These are phyloP conservation scores for Aspergillus brasiliensis DNA, from an alignment of 2,329 filamentous ascomycete genomes.

Conservation along the genomic window DNA sequence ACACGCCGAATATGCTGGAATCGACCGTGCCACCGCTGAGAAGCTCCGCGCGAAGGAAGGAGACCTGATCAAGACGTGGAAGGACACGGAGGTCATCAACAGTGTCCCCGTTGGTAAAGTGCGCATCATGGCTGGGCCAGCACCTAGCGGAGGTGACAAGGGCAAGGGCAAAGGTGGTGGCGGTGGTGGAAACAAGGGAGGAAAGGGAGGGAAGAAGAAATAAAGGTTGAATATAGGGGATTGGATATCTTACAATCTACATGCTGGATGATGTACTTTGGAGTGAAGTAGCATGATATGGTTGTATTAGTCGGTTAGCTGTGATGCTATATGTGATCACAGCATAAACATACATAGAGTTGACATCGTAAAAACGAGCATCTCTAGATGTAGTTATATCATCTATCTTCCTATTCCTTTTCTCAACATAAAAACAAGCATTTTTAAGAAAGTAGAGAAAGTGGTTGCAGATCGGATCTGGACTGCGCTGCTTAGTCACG, in stretches of 20 bases:
- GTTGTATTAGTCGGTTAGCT: neutral
- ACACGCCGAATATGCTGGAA: constrained; percentile 59
- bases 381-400: no score
- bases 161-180: constrained; percentile 44
- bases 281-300: neutral
- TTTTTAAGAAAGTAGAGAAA: neutral
- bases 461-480: neutral
- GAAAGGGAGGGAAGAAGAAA: constrained; percentile 46
- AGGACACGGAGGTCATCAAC: constrained; percentile 79
- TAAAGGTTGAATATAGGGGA: constrained; percentile 19
- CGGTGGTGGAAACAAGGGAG: constrained; percentile 31
- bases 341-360: no score
- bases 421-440: no score
- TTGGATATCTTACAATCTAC: neutral
- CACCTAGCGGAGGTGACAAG: constrained; percentile 45
- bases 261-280: neutral
- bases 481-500: constrained; percentile 19
- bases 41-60: constrained; percentile 82
- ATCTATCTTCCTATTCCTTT: no score
- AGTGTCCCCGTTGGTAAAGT: constrained; percentile 78
- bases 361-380: no score
- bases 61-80: constrained; percentile 79
- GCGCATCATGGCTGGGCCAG: constrained; percentile 73
- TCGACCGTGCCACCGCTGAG: constrained; percentile 62
- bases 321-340: no score